Evolutionary conservation across 148 eudicot genomes (phyloP).

Genomic region (Amaranthus cruentus): DNA sequence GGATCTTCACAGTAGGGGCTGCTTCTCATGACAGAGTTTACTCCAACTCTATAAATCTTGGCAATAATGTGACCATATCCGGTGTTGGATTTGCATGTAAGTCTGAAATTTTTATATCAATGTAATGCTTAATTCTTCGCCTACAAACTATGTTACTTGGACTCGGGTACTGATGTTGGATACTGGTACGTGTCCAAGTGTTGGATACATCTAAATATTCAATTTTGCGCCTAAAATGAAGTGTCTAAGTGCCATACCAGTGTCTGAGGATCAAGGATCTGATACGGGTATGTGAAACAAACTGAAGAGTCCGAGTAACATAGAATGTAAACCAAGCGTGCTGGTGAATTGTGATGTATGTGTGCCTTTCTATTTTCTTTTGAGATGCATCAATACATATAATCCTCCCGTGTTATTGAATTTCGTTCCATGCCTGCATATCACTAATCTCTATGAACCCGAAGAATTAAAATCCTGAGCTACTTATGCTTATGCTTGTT

Average conservation of each 20-base stretch:
- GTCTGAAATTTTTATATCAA: conserved; percentile 21
- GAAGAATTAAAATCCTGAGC: not conserved
- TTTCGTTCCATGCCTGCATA: not conserved
- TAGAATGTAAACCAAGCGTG: no score
- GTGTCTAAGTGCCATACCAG: no score
- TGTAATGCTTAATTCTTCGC: not conserved
- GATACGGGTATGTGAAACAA: no score
- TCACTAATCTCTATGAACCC: not conserved
- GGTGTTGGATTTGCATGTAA: conserved; percentile 98
- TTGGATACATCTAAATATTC: no score
- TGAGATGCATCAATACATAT: not conserved
- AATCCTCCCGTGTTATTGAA: not conserved
- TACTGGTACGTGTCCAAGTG: no score
- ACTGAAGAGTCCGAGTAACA: no score
- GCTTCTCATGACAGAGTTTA: conserved; percentile 89
- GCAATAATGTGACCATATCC: conserved; percentile 66
- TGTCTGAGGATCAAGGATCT: no score
- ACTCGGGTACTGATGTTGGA: no score
- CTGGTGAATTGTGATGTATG: not conserved
- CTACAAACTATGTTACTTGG: no score
- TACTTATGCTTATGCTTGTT: conserved; percentile 13
- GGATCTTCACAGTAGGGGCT: conserved; percentile 99
- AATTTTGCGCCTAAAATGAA: no score
- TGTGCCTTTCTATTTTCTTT: not conserved
- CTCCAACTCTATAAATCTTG: conserved; percentile 70